A percentile compares a stretch with the other conserved stretches of the same genome.
Conservation (phyloP, 345 rosid species). For the Lagerstroemia speciosa region DNA sequence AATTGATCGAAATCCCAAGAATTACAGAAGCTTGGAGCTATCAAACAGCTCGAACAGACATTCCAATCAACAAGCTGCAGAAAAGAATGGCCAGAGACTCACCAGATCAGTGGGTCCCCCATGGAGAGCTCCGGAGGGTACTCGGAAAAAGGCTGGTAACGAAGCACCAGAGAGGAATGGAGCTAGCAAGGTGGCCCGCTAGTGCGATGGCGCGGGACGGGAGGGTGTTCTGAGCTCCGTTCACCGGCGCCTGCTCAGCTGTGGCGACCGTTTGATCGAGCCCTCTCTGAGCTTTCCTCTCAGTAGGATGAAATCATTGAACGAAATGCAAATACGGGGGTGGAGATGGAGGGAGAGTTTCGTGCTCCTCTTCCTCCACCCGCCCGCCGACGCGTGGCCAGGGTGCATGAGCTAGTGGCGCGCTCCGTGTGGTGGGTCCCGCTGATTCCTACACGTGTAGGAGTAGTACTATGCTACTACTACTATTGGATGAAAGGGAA, state of each 20-base stretch:
- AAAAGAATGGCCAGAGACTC: background rate
- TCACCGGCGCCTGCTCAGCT: background rate
- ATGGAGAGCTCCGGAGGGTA: background rate
- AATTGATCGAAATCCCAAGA: background rate
- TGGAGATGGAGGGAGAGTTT: background rate
- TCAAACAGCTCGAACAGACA: background rate
- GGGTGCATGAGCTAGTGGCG: too few relatives aligned
- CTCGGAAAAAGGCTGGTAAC: background rate
- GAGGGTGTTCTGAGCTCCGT: background rate
- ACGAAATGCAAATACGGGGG: background rate
- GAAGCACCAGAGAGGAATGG: background rate
- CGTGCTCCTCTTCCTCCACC: background rate
- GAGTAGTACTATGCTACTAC: too few relatives aligned
- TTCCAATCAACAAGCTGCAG: background rate
- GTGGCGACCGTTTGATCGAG: background rate
- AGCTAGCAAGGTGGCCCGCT: background rate
- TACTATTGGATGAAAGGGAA: background rate
- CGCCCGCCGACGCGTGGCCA: background rate
- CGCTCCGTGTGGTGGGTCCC: background rate
- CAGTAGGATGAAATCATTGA: background rate
- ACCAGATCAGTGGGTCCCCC: background rate
- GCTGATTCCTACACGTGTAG: background rate
- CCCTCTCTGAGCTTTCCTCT: background rate
- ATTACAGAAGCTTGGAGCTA: background rate
- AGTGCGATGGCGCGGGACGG: background rate